Percentiles rank a stretch among this genome's conserved stretches.
These are phyloP conservation scores for Claviceps pusilla DNA, from an alignment of 2,329 filamentous ascomycete species.

Conservation along the genomic window DNA sequence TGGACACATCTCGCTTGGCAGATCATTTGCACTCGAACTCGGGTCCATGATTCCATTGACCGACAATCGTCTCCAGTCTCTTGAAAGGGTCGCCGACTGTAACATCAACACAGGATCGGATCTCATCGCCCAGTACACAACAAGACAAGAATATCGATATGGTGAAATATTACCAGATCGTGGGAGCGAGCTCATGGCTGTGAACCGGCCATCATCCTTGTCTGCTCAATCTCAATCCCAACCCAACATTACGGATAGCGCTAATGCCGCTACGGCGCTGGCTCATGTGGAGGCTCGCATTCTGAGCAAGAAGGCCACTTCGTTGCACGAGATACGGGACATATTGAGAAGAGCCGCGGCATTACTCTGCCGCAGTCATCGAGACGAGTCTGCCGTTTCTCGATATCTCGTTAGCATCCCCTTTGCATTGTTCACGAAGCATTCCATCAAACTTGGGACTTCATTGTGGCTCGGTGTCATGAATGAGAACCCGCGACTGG, in stretches of 20 bases:
- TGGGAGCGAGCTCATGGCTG: conserved; percentile 48
- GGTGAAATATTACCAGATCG: conserved; percentile 60
- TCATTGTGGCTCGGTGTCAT: conserved; percentile 95
- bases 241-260: conserved; percentile 36
- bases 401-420: conserved; percentile 85
- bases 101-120: conserved; percentile 86
- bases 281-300: conserved; percentile 59
- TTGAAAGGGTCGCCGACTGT: conserved; percentile 58
- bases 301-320: conserved; percentile 51
- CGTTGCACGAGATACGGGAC: conserved; percentile 62
- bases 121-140: conserved; percentile 93
- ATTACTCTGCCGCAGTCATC: conserved; percentile 63
- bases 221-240: conserved; percentile 17
- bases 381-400: conserved; percentile 62
- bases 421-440: conserved; percentile 83
- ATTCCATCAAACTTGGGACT: conserved; percentile 87
- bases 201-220: conserved; percentile 37
- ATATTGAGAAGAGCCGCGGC: conserved; percentile 74
- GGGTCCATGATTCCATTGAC: conserved; percentile 72
- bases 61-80: conserved; percentile 70
- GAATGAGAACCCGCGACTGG: conserved; percentile 82
- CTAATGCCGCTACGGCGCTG: conserved; percentile 49
- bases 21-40: conserved; percentile 89
- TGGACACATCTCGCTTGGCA: conserved; percentile 78
- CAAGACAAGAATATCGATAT: conserved; percentile 87